Evolutionary conservation across 2,329 filamentous ascomycete species (phyloP), one percentile per base, ranked within the genome.

Genomic region (Escovopsis sp.): DNA sequence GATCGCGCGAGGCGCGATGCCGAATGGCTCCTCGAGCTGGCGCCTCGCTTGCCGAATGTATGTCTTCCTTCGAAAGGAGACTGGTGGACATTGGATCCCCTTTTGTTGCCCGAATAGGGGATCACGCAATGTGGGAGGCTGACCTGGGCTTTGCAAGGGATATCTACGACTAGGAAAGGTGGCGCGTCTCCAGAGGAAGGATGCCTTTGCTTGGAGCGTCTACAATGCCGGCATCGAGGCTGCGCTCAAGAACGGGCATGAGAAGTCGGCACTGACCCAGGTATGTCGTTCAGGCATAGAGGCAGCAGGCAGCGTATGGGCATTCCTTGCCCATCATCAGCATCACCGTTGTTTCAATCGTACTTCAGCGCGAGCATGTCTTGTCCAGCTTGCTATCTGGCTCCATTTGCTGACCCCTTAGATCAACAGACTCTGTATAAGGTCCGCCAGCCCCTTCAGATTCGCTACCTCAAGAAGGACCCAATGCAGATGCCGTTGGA

Each of bases 111-210:
- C n/a, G n/a, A n/a, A n/a, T n/a, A n/a, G n/a, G n/a, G n/a, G n/a
- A 21, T 21, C 19, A 9, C 9, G 19, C 5, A 21, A 5, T 5
- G 19, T 5, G 5, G 5, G 19, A 5, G 19, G 19, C 19, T 21
- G 19, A 21, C 19, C 9, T 9, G 19, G 9, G 5, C 19, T 21
- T 9, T 21, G 19, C 19, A 6, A 63, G 60, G 60, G 60, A 7
- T 63, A 63, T 38, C 50, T 63, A 7, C 54, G 61, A 3, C 43
- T 63, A 4, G 60, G 56, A 2, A 62, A 63, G 41, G 45, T 61
- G 36, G 49, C 54, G 5, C 49, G 56, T 8, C 45, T 59, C 2
- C 51, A 57, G 36, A 57, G 56, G 41, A 53, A 60, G 8, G 36
- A 52, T 27, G 50, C 55, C 17, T 53, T 56, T 33, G 60, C 60